phyloP scores from a whole-genome alignment of 805 yeast species.

The Helenozyma baotianmanensis region DNA sequence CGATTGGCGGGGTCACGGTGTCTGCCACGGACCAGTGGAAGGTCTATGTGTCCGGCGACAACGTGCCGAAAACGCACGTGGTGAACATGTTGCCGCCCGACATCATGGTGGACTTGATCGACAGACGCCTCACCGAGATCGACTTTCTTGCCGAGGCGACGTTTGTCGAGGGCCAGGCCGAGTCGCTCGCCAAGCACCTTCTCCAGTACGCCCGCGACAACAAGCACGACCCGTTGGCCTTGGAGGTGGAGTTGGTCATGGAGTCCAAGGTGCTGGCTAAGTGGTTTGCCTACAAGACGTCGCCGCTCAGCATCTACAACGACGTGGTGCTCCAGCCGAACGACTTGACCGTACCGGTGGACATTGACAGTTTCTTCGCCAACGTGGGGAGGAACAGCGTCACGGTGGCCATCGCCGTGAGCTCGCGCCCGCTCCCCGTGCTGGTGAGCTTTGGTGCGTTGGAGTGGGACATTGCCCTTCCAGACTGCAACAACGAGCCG shows the following conservation, averaged over 20 bases:
- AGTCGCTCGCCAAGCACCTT: conserved; percentile 10
- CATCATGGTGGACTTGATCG: conserved; percentile 17
- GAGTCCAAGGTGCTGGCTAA: conserved; percentile 15
- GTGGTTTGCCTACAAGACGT: conserved; percentile 13
- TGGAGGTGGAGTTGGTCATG: conserved; percentile 20
- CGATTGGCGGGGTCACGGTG: conserved; percentile 22
- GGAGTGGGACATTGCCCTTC: conserved; percentile 25
- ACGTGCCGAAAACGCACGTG: conserved; percentile 16
- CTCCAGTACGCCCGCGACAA: conserved; percentile 8
- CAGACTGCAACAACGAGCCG: conserved; percentile 21
- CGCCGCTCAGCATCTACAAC: conserved; percentile 14
- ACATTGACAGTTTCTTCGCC: conserved; percentile 4
- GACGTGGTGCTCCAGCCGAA: conserved; percentile 1
- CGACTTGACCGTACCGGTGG: conserved; percentile 1
- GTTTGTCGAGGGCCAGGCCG: conserved; percentile 17
- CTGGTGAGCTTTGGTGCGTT: conserved; percentile 16
- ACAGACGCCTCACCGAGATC: conserved; percentile 18
- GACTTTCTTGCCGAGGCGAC: conserved; percentile 21
- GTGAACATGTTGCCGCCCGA: conserved; percentile 24
- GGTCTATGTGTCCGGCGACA: conserved; percentile 14
- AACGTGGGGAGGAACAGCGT: conserved; percentile 3
- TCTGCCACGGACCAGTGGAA: conserved; percentile 17
- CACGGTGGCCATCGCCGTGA: not conserved
- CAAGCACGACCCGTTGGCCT: not conserved
- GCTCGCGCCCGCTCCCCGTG: conserved; percentile 13